Conservation (phyloP, 257 asterid genomes). For the Solanum virginianum region DNA sequence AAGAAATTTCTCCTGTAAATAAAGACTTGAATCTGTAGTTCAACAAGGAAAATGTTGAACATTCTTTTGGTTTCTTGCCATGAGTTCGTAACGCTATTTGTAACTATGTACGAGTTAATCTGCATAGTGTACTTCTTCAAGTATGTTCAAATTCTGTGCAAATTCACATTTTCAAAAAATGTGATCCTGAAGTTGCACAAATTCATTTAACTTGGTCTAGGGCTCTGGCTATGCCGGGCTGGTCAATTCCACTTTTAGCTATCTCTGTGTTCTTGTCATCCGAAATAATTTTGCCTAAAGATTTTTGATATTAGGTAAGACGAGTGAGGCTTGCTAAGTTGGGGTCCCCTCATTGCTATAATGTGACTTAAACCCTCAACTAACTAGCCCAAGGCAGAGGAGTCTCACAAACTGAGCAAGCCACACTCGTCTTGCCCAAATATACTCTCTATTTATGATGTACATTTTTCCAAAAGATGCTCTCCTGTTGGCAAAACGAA, state of each 20-base stretch:
- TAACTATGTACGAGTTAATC: neutral
- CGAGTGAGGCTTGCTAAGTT: neutral
- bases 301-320: neutral
- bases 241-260: neutral
- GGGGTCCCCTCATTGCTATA: neutral
- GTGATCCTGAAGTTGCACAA: neutral
- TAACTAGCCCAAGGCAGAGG: neutral
- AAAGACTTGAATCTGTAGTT: slow-evolving; percentile 13
- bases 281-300: neutral
- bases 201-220: neutral
- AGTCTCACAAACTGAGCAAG: neutral
- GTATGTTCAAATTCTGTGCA: too few species aligned
- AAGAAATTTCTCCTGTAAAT: slow-evolving; percentile 47
- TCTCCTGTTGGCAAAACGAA: neutral
- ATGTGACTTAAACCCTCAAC: neutral
- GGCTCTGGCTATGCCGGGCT: neutral
- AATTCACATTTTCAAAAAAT: neutral
- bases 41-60: neutral
- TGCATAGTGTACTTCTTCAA: neutral
- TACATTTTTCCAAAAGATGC: neutral
- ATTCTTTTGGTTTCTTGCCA: too few species aligned
- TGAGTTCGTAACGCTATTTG: too few species aligned
- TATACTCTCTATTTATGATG: neutral
- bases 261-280: neutral
- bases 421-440: neutral